Conservation (phyloP, 495 filamentous ascomycete species). For the Cenococcum geophilum region DNA sequence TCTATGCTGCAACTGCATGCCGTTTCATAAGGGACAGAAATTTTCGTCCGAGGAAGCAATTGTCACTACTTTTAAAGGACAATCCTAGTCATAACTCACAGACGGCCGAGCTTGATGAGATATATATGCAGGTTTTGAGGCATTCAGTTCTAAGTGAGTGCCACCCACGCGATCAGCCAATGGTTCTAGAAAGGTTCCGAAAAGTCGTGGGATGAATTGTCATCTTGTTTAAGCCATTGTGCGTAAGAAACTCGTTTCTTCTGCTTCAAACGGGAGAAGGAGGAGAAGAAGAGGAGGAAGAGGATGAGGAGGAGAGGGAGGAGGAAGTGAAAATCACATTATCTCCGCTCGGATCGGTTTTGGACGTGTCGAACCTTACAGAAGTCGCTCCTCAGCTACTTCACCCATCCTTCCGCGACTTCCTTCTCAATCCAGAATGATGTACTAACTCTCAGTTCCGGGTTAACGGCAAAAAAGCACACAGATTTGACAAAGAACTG, state of each 20-base stretch:
- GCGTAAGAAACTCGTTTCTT: constrained; percentile 25
- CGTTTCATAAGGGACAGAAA: constrained; percentile 16
- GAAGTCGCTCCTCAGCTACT: constrained; percentile 36
- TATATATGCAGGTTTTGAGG: constrained; percentile 24
- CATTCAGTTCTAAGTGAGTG: constrained; percentile 12
- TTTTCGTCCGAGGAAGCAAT: constrained; percentile 13
- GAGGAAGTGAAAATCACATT: constrained; percentile 20
- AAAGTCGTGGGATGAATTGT: constrained; percentile 35
- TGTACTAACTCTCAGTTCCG: constrained; percentile 34
- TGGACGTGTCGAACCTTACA: constrained; percentile 34
- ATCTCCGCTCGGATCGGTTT: constrained; percentile 34
- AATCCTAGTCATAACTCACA: background rate
- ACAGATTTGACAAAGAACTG: constrained; percentile 33
- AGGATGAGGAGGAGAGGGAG: constrained; percentile 1
- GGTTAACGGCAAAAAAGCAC: constrained; percentile 37
- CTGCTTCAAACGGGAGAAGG: constrained; percentile 14
- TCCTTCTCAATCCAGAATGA: constrained; percentile 40
- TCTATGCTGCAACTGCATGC: constrained; percentile 26
- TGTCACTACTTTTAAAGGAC: constrained; percentile 16
- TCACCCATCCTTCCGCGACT: constrained; percentile 49
- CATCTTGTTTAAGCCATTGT: constrained; percentile 28
- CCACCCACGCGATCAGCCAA: constrained; percentile 3
- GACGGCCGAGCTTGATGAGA: constrained; percentile 19
- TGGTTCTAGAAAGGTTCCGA: constrained; percentile 24
- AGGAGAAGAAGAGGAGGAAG: background rate